Evolutionary conservation across 768 basidiomycete species (phyloP).

Genomic region (Pholiota microspora): DNA sequence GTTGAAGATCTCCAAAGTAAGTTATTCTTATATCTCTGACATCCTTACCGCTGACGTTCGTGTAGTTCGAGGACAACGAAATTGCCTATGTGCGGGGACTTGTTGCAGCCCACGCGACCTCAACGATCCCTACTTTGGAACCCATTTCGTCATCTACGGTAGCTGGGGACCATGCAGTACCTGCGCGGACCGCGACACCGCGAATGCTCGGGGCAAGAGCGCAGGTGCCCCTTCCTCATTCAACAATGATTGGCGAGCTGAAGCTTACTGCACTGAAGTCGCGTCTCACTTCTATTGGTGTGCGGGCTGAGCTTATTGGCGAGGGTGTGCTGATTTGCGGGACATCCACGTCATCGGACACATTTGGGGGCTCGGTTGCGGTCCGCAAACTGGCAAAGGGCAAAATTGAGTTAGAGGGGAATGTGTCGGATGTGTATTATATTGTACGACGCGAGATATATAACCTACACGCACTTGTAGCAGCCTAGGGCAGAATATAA

Average conservation of each 20-base stretch:
- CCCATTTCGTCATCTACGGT: slow-evolving; percentile 40
- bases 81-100: slow-evolving; percentile 90
- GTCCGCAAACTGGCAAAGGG: slow-evolving; percentile 87
- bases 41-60: too few relatives aligned
- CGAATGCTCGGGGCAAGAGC: slow-evolving; percentile 66
- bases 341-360: slow-evolving; percentile 42
- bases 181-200: slow-evolving; percentile 25
- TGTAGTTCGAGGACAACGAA: slow-evolving; percentile 96
- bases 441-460: slow-evolving; percentile 88
- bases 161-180: slow-evolving; percentile 20
- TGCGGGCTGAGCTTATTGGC: slow-evolving; percentile 93
- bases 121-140: slow-evolving; percentile 88
- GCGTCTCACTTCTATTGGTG: slow-evolving; percentile 68
- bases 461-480: slow-evolving; percentile 84
- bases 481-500: slow-evolving; percentile 38
- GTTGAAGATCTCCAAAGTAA: slow-evolving; percentile 83
- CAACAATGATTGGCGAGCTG: slow-evolving; percentile 97
- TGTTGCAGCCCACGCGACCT: slow-evolving; percentile 81
- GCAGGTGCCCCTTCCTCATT: slow-evolving; percentile 68
- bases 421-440: slow-evolving; percentile 86
- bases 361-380: slow-evolving; percentile 69
- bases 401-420: slow-evolving; percentile 86
- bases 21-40: too few relatives aligned
- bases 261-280: slow-evolving; percentile 87
- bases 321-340: slow-evolving; percentile 95